Evolutionary conservation across 768 basidiomycete species (phyloP), one percentile per base, ranked within the genome.

Genomic region (Mycena kentingensis): DNA sequence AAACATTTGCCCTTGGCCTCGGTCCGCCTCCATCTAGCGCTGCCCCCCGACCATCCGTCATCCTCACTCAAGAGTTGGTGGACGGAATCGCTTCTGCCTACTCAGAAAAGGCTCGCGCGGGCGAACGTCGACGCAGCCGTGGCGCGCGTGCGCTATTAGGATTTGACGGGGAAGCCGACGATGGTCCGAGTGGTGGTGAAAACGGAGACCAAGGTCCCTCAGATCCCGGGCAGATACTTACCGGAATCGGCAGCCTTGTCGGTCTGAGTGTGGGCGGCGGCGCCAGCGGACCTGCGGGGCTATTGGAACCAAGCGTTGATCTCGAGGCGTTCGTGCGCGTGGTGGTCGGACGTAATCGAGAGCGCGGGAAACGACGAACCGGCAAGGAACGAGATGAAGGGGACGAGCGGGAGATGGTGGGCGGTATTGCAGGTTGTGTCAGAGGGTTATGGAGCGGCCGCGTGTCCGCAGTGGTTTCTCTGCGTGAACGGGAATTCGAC

Each of bases 51-150:
- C 13, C 57, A 26, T 32, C 29, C 11, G 44, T 62, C 31, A 71
- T 70, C 48, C 76, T 81, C 27, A 77, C 73, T 8, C 76, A 70
- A 45, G 66, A 76, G 16, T 61, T 82, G 27, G 68, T 85, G 16
- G 73, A 80, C 31, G 51, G 68, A 22, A 79, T 88, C 45, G 64
- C 71, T 35, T 44, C 69, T 0, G 72, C 79, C 5, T 82, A 84
- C 63, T 79, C 81, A 27, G 72, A 70, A 54, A 77, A 74, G 52
- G 61, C 67, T 29, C 71, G 75, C 39, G 67, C 70, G 46, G 69
- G 76, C 19, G 84, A 85, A 52, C 73, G 78, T 11, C 81, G 84
- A 47, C 82, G 80, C 49, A 82, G 86, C 15, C 80, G 85, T 41
- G 78, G 83, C 15, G 83, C 79, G 35, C 72, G 88, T 32, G 74